Evolutionary conservation across 2,329 filamentous ascomycete genomes (phyloP).

Genomic region (Penicillium sclerotiorum): DNA sequence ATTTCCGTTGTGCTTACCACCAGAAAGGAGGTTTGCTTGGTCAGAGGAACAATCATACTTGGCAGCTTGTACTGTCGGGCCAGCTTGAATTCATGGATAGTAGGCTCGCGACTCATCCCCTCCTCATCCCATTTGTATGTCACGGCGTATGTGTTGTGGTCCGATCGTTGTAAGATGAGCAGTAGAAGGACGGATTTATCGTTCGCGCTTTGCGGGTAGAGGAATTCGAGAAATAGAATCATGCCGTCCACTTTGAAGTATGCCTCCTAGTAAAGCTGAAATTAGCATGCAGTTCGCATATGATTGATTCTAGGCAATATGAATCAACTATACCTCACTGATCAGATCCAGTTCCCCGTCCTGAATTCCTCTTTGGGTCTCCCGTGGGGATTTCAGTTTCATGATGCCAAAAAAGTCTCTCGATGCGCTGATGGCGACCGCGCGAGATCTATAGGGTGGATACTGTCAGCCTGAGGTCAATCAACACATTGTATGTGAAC

Average conservation of each 20-base stretch:
- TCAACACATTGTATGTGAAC: constrained; percentile 24
- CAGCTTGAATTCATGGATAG: constrained; percentile 32
- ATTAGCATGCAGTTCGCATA: not conserved
- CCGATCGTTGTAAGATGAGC: constrained; percentile 55
- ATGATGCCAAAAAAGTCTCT: constrained; percentile 72
- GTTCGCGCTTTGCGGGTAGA: constrained; percentile 70
- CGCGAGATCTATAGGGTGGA: constrained; percentile 54
- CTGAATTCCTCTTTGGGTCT: constrained; percentile 56
- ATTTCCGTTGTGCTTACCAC: constrained; percentile 65
- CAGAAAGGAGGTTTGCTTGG: constrained; percentile 70
- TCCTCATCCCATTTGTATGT: constrained; percentile 59
- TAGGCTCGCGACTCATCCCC: constrained; percentile 25
- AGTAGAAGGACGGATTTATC: constrained; percentile 75
- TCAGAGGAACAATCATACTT: constrained; percentile 71
- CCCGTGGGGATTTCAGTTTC: constrained; percentile 62
- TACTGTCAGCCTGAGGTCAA: too few species aligned
- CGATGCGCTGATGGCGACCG: constrained; percentile 69
- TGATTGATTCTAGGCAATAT: not conserved
- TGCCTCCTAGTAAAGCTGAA: constrained; percentile 40
- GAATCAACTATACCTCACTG: constrained; percentile 47
- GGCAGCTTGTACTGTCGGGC: constrained; percentile 58
- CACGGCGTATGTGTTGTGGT: constrained; percentile 51
- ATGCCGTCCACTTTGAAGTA: constrained; percentile 64
- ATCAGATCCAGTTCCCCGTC: constrained; percentile 61
- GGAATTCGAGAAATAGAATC: constrained; percentile 86